Base-by-base conservation (phyloP, 352 stramenopile species). In the Stramenopiles sp. region DNA sequence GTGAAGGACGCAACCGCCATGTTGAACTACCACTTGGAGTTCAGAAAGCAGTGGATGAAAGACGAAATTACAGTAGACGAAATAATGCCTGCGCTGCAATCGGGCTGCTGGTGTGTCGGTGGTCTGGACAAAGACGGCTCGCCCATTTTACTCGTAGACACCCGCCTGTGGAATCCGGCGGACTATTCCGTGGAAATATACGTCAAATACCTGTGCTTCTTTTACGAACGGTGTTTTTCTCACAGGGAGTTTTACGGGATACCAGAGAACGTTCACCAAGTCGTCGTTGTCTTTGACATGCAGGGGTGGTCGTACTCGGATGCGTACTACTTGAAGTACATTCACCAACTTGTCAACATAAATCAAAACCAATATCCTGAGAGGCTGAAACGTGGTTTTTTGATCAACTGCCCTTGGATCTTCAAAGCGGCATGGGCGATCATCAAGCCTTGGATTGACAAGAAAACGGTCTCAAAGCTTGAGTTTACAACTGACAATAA, bases 351-450 rank as follows among this genome's bases (percentile, higher is more conserved):
- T 12, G 43, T 53, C 43, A 25, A 53, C 43, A 53, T 53, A 12
- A 53, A 53, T 53, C 43, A 53, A 53, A 53, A 53, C 25, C 43
- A 53, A 53, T 53, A 53, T 53, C 43, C 43, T 53, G 43, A 53
- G 25, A 12, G 43, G 12, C 43, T 53, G 12, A 12, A 25, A 25
- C 25, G 25, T 53, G 12, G 43, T 25, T 18, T 18, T 53, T 53
- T 53, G 43, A 53, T 53, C 43, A 53, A 53, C 43, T 12, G 12
- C 25, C 43, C 43, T 53, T 53, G 43, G 43, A 18, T 53, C 25
- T 53, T 53, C 43, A 53, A 53, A 53, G 25, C 12, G 12, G 43
- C 43, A 18, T 53, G 43, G 43, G 43, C 43, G 12, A 25, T 53
- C 25, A 53, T 53, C 43, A 53, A 53, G 43, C 43, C 43, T 18